Evolutionary conservation across 2,329 filamentous ascomycete genomes (phyloP).

Genomic region (Pseudocercospora vitis): DNA sequence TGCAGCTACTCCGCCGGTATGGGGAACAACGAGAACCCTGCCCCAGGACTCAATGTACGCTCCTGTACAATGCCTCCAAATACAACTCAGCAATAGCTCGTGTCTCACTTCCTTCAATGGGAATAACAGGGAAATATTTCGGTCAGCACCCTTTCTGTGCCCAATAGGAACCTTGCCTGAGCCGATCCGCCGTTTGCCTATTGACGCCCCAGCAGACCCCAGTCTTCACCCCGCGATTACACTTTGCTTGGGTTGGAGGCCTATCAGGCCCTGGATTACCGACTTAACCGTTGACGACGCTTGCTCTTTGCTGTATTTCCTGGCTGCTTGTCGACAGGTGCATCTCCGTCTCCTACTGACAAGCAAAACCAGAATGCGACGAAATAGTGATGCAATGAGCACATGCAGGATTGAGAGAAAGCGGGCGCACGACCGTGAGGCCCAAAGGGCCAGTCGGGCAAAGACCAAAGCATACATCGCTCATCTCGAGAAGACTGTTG

Average conservation of each 20-base stretch:
- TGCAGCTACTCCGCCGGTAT: background rate
- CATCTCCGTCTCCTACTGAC: background rate
- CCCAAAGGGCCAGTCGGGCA: slow-evolving; percentile 26
- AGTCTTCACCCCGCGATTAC: slow-evolving; percentile 4
- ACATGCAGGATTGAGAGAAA: slow-evolving; percentile 31
- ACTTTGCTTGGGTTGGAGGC: slow-evolving; percentile 3
- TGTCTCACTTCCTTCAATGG: background rate
- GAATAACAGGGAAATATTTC: background rate
- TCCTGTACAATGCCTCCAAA: no score
- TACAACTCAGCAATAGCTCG: slow-evolving; percentile 1
- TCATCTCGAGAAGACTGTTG: slow-evolving; percentile 29
- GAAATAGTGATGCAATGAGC: slow-evolving; percentile 21
- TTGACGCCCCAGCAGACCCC: background rate
- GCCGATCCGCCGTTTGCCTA: slow-evolving; percentile 1
- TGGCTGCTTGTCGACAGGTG: background rate
- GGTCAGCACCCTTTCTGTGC: background rate
- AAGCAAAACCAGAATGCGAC: slow-evolving; percentile 19
- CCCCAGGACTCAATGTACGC: background rate
- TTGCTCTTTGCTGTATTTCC: background rate
- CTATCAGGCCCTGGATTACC: slow-evolving; percentile 1
- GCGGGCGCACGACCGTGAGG: slow-evolving; percentile 27
- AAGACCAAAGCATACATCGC: slow-evolving; percentile 29
- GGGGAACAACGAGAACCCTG: background rate
- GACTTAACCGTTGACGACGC: slow-evolving; percentile 1
- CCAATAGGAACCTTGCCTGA: background rate